These are phyloP conservation scores for Anthracocystis panici-leucophaei DNA, from an alignment of 1,284 basidiomycete genomes.

Conservation along the genomic window DNA sequence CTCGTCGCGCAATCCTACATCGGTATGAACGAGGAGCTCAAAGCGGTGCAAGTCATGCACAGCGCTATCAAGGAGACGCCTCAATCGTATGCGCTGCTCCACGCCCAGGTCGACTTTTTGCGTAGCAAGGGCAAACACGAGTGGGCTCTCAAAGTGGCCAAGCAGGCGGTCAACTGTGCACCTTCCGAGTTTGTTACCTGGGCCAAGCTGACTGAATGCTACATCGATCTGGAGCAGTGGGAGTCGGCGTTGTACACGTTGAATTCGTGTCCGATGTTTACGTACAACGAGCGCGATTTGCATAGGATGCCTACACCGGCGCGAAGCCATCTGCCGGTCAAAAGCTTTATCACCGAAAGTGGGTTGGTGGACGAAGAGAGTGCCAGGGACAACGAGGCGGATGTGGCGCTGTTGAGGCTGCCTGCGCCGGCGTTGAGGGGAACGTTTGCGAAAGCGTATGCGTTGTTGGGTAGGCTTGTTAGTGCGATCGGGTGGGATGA, in stretches of 20 bases:
- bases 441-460: slow-evolving; percentile 94
- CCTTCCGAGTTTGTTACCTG: slow-evolving; percentile 98
- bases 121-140: slow-evolving; percentile 78
- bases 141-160: slow-evolving; percentile 92
- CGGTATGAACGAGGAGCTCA: slow-evolving; percentile 97
- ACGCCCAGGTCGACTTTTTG: slow-evolving; percentile 93
- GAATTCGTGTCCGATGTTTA: slow-evolving; percentile 99
- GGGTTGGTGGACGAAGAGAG: slow-evolving; percentile 74
- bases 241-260: slow-evolving; percentile 89
- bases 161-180: slow-evolving; percentile 93
- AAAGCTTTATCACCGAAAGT: slow-evolving; percentile 83
- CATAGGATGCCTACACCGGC: slow-evolving; percentile 87
- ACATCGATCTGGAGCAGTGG: slow-evolving; percentile 88
- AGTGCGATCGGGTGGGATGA: slow-evolving; percentile 98
- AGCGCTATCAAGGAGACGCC: slow-evolving; percentile 85
- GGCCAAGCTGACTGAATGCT: slow-evolving; percentile 96
- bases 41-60: slow-evolving; percentile 94
- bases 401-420: slow-evolving; percentile 89
- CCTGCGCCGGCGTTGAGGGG: slow-evolving; percentile 93
- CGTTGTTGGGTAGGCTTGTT: slow-evolving; percentile 87
- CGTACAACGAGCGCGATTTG: slow-evolving; percentile 94
- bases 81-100: slow-evolving; percentile 91
- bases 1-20: slow-evolving; percentile 90
- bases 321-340: slow-evolving; percentile 87
- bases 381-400: slow-evolving; percentile 89